Conservation (phyloP, 2,329 filamentous ascomycete genomes). For the Penicillium sp. region DNA sequence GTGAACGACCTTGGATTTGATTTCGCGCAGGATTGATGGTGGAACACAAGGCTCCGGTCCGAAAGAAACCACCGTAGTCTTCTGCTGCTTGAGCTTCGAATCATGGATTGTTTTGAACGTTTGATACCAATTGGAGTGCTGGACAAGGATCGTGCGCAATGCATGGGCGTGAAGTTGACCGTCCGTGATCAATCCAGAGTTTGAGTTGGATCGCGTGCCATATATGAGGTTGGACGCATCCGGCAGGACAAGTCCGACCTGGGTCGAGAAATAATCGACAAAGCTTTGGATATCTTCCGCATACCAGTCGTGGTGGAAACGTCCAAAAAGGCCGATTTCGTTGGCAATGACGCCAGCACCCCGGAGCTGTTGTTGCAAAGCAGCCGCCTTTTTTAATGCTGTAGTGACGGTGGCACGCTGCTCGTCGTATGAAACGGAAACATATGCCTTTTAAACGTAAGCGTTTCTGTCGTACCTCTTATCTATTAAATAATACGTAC, state of each 20-base stretch:
- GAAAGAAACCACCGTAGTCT: slow-evolving; percentile 28
- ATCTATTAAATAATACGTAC: slow-evolving; percentile 4
- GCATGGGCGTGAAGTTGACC: slow-evolving; percentile 28
- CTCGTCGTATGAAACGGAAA: slow-evolving; percentile 37
- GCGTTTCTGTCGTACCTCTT: neutral
- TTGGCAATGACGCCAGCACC: slow-evolving; percentile 23
- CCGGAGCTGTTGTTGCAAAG: slow-evolving; percentile 23
- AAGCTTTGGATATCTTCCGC: slow-evolving; percentile 18
- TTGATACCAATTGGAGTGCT: slow-evolving; percentile 34
- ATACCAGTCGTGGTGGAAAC: slow-evolving; percentile 27
- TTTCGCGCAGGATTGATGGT: slow-evolving; percentile 24
- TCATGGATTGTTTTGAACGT: slow-evolving; percentile 22
- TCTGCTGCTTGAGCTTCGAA: slow-evolving; percentile 7
- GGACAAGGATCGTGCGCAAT: slow-evolving; percentile 30
- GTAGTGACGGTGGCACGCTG: slow-evolving; percentile 35
- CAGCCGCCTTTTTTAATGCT: slow-evolving; percentile 11
- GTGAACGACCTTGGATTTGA: slow-evolving; percentile 16
- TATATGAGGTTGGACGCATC: slow-evolving; percentile 25
- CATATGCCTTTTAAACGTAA: slow-evolving; percentile 28
- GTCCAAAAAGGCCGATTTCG: slow-evolving; percentile 30
- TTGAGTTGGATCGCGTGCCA: slow-evolving; percentile 22
- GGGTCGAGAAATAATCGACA: slow-evolving; percentile 24
- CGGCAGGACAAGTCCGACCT: slow-evolving; percentile 30
- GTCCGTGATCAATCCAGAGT: slow-evolving; percentile 17
- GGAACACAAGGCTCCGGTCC: slow-evolving; percentile 37